These are phyloP conservation scores for Ophiocordyceps unilateralis DNA, from an alignment of 2,329 filamentous ascomycete genomes.

Conservation along the genomic window DNA sequence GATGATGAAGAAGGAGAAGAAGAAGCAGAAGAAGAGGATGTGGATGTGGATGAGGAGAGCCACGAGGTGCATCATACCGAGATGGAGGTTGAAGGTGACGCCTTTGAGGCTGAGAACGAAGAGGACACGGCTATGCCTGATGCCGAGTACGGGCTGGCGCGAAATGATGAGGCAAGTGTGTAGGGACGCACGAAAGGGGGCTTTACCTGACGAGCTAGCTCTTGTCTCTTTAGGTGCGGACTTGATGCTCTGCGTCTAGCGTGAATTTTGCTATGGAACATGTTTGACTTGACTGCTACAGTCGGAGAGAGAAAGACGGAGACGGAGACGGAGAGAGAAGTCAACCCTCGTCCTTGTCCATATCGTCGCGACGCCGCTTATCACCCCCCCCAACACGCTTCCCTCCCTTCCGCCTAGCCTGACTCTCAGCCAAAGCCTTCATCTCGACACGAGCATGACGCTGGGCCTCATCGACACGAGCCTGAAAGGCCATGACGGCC, in stretches of 20 bases:
- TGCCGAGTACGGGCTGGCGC: background rate
- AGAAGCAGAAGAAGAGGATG: background rate
- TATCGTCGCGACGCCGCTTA: slow-evolving; percentile 37
- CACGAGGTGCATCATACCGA: background rate
- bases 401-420: slow-evolving; percentile 30
- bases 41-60: background rate
- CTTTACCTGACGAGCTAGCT: too few relatives aligned
- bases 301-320: background rate
- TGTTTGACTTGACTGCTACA: too few relatives aligned
- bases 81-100: background rate
- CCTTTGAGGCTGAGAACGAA: background rate
- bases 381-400: slow-evolving; percentile 19
- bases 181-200: too few relatives aligned
- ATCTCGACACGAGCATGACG: slow-evolving; percentile 63
- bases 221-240: too few relatives aligned
- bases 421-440: slow-evolving; percentile 60
- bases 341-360: slow-evolving; percentile 53
- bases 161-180: too few relatives aligned
- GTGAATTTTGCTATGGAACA: too few relatives aligned
- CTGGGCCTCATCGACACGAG: slow-evolving; percentile 69
- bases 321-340: too few relatives aligned
- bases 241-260: too few relatives aligned
- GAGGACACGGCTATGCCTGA: background rate
- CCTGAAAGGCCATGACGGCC: slow-evolving; percentile 68
- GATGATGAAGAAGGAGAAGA: background rate